A percentile compares a stretch with the other conserved stretches of the same genome.
Evolutionary conservation across 306 rosid genomes (phyloP).

Genomic region (Alnus rubra): DNA sequence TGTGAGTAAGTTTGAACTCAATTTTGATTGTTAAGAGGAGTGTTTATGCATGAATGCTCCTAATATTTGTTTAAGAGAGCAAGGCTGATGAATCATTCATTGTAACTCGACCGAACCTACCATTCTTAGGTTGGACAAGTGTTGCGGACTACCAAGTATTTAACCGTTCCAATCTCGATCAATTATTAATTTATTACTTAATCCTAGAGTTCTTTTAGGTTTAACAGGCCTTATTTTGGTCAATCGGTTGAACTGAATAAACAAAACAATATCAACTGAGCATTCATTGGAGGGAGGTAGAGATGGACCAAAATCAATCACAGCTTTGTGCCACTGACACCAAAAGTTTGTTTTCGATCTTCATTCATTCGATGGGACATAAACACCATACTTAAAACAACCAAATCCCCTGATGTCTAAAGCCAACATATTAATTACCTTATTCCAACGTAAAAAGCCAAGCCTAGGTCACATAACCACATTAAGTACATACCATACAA

Average conservation of each 20-base stretch:
- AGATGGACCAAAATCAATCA: background rate
- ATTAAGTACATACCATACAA: background rate
- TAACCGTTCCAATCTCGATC: no score
- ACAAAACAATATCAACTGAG: background rate
- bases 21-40: background rate
- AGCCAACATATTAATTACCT: background rate
- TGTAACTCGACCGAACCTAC: background rate
- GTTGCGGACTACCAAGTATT: background rate
- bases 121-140: background rate
- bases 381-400: background rate
- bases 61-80: background rate
- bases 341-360: background rate
- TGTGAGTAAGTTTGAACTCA: background rate
- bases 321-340: background rate
- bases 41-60: background rate
- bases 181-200: no score
- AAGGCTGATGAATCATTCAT: background rate
- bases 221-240: no score
- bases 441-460: background rate
- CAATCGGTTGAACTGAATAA: no score
- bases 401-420: background rate
- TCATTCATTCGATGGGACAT: no score
- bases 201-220: no score
- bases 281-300: background rate
- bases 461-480: background rate